phyloP scores from a whole-genome alignment of 2,329 filamentous ascomycete species.

The Fusarium avenaceum region DNA sequence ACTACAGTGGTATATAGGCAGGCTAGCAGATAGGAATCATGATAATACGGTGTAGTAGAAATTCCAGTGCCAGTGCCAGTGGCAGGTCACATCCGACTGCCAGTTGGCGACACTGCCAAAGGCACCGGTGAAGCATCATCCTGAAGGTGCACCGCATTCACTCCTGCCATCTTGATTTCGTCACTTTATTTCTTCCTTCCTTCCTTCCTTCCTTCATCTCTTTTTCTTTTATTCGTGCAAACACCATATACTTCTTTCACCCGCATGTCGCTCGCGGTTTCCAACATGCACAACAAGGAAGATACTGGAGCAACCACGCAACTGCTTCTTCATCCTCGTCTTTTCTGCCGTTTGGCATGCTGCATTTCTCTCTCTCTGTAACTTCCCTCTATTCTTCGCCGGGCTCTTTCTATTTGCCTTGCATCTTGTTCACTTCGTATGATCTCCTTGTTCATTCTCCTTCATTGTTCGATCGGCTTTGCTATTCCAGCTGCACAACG shows the following conservation, averaged over 20 bases:
- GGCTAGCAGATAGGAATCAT: neutral
- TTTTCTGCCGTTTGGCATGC: slow-evolving; percentile 24
- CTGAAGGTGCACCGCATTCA: slow-evolving; percentile 34
- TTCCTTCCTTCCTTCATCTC: slow-evolving; percentile 3
- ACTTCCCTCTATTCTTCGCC: slow-evolving; percentile 6
- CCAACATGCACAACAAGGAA: slow-evolving; percentile 37
- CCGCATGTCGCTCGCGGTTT: slow-evolving; percentile 28
- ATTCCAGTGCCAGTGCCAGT: slow-evolving; percentile 10
- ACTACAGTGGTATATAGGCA: neutral
- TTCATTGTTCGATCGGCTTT: slow-evolving; percentile 21
- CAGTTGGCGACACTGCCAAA: slow-evolving; percentile 42
- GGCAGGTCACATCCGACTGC: slow-evolving; percentile 31
- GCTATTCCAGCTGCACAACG: slow-evolving; percentile 16
- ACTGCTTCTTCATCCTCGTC: slow-evolving; percentile 20
- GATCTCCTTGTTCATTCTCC: slow-evolving; percentile 4
- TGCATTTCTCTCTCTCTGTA: slow-evolving; percentile 11
- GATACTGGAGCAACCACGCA: slow-evolving; percentile 32
- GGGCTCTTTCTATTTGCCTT: slow-evolving; percentile 11
- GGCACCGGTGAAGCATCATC: slow-evolving; percentile 26
- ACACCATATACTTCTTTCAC: slow-evolving; percentile 7
- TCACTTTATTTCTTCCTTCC: neutral
- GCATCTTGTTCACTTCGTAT: neutral
- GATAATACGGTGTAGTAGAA: neutral
- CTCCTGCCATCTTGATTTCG: slow-evolving; percentile 16
- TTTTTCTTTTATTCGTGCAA: neutral